phyloP scores from a whole-genome alignment of 2,329 filamentous ascomycete species.

The Pezicula neosporulosa region DNA sequence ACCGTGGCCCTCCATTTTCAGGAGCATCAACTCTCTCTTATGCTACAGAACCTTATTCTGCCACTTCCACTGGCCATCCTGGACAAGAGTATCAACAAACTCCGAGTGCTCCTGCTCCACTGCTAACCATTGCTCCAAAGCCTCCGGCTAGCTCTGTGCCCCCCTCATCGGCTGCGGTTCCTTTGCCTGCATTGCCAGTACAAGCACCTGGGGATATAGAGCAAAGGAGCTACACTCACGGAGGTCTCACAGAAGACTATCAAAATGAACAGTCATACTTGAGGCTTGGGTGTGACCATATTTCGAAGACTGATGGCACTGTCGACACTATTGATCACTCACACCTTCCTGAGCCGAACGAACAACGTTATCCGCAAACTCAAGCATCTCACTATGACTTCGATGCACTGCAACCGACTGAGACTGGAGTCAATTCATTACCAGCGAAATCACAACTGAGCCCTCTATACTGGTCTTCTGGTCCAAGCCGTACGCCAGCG shows the following conservation, averaged over 20 bases:
- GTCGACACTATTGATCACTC: constrained; percentile 15
- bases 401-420: constrained; percentile 13
- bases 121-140: constrained; percentile 11
- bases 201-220: constrained; percentile 5
- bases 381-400: constrained; percentile 21
- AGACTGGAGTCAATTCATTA: constrained; percentile 2
- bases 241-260: neutral
- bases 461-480: constrained; percentile 11
- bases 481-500: constrained; percentile 10
- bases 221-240: constrained; percentile 3
- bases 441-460: constrained; percentile 3
- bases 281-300: too few relatives aligned
- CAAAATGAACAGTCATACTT: too few relatives aligned
- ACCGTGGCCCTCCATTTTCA: constrained; percentile 37
- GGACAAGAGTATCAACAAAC: constrained; percentile 1
- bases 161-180: constrained; percentile 1
- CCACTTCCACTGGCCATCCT: constrained; percentile 5
- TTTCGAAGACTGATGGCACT: neutral
- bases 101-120: neutral
- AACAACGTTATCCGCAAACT: constrained; percentile 1
- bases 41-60: constrained; percentile 7
- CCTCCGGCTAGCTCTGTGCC: constrained; percentile 1
- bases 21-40: constrained; percentile 7
- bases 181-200: neutral
- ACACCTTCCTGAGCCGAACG: constrained; percentile 12